phyloP scores from a whole-genome alignment of 495 filamentous ascomycete species.

The Parathielavia hyrcaniae region DNA sequence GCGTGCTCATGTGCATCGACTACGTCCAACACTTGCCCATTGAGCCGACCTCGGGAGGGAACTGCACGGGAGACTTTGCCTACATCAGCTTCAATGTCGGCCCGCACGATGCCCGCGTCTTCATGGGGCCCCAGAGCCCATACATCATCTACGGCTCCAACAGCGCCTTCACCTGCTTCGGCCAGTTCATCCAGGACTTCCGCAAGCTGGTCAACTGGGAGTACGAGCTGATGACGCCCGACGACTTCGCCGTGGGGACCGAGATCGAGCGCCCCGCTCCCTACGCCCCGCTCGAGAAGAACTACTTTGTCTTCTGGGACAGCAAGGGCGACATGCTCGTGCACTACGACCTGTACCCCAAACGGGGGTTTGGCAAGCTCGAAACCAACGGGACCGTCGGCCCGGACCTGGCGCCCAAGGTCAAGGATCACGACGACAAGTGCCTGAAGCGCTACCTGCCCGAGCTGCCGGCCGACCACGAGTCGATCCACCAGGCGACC shows the following conservation, averaged over 20 bases:
- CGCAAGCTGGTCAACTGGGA: slow-evolving; percentile 42
- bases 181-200: slow-evolving; percentile 49
- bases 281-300: slow-evolving; percentile 45
- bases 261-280: slow-evolving; percentile 44
- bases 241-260: slow-evolving; percentile 34
- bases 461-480: slow-evolving; percentile 21
- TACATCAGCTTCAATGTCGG: slow-evolving; percentile 37
- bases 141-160: slow-evolving; percentile 48
- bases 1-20: slow-evolving; percentile 36
- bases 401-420: slow-evolving; percentile 32
- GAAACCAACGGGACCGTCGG: slow-evolving; percentile 38
- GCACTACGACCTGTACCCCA: slow-evolving; percentile 46
- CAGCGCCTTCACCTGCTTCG: slow-evolving; percentile 46
- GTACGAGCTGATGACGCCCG: slow-evolving; percentile 13
- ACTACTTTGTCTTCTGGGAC: slow-evolving; percentile 55
- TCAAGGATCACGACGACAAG: slow-evolving; percentile 29
- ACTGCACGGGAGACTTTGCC: slow-evolving; percentile 38
- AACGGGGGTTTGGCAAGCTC: slow-evolving; percentile 42
- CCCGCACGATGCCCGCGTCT: slow-evolving; percentile 49
- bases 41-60: slow-evolving; percentile 35
- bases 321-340: slow-evolving; percentile 36
- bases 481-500: slow-evolving; percentile 51
- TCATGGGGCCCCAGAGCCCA: slow-evolving; percentile 45
- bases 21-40: slow-evolving; percentile 38
- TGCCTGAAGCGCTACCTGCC: slow-evolving; percentile 44